Evolutionary conservation across 164 flowering plant genomes (phyloP), one percentile per base, ranked within the genome.

Genomic region (Macadamia tetraphylla): DNA sequence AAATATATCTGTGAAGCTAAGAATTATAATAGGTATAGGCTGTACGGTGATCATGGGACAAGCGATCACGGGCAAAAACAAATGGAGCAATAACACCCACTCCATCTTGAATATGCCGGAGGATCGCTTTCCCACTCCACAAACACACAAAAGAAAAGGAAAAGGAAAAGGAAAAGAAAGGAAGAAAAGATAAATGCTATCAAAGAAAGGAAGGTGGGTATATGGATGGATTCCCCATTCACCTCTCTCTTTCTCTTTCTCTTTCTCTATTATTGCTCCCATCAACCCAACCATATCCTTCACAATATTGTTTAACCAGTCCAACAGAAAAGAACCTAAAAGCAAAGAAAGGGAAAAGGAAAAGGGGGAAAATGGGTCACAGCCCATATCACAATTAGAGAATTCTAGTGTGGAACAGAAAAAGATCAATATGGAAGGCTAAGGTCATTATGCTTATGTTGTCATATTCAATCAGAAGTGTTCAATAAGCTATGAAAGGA

Each of bases 181-280:
- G 56, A n/a, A 57, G 35, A 42, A 56, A 52, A 53, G 14, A 14
- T 49, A 70, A 31, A 58, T 55, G 42, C 58, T 46, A 64, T 68
- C 48, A 62, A 62, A 61, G 42, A 63, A 57, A 64, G 60, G 42
- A 61, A 73, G 14, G 29, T 30, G 30, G 29, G 63, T 63, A 31
- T n/a, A 62, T 71, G 35, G 67, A 70, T 72, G 60, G 62, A 67
- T 74, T 62, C 71, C 1, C 58, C 58, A 62, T 63, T 12, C 63
- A 32, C 52, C 43, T 23, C 49, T 65, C 64, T n/a, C 61, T 55
- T 49, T 66, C 64, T 64, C 49, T 60, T 64, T 62, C 49, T 48
- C 48, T 23, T 61, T n/a, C 67, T 75, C 75, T 71, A 80, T 73
- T 68, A 78, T 76, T 78, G 80, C 70, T 69, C 75, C 74, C 80